Evolutionary conservation across 2,329 filamentous ascomycete genomes (phyloP).

Genomic region (Esteya vermicola): DNA sequence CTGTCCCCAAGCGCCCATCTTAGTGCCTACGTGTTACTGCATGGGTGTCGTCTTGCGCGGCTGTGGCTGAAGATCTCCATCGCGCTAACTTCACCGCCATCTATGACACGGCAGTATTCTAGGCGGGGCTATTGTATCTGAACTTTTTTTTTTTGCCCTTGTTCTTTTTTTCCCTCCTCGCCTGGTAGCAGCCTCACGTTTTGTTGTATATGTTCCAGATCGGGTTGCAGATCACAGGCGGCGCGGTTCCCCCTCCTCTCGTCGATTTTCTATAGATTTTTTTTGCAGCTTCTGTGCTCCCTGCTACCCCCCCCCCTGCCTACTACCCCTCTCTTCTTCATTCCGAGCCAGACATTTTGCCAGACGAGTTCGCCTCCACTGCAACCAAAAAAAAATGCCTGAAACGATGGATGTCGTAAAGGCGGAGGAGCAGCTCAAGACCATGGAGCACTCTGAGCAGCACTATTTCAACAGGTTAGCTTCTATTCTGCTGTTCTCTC

Average conservation of each 20-base stretch:
- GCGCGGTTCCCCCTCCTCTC: not conserved
- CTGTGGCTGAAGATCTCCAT: not conserved
- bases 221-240: not conserved
- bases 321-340: not conserved
- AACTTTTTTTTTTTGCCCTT: slow-evolving; percentile 4
- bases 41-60: too few relatives aligned
- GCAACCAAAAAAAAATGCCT: slow-evolving; percentile 18
- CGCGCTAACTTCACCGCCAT: too few relatives aligned
- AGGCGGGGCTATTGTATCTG: slow-evolving; percentile 1
- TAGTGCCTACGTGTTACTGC: not conserved
- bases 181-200: not conserved
- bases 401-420: slow-evolving; percentile 43
- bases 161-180: not conserved
- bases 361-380: not conserved
- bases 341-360: not conserved
- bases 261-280: not conserved
- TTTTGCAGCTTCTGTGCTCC: too few relatives aligned
- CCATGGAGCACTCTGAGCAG: slow-evolving; percentile 86
- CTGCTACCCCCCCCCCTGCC: too few relatives aligned
- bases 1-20: too few relatives aligned
- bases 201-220: too few relatives aligned
- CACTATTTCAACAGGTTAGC: slow-evolving; percentile 95
- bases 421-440: slow-evolving; percentile 49
- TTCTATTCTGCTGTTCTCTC: not conserved
- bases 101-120: slow-evolving; percentile 2